Percentiles rank a stretch among this genome's conserved stretches.
Conservation (phyloP, 1,139 yeast species). For the Hyphopichia fennica region DNA sequence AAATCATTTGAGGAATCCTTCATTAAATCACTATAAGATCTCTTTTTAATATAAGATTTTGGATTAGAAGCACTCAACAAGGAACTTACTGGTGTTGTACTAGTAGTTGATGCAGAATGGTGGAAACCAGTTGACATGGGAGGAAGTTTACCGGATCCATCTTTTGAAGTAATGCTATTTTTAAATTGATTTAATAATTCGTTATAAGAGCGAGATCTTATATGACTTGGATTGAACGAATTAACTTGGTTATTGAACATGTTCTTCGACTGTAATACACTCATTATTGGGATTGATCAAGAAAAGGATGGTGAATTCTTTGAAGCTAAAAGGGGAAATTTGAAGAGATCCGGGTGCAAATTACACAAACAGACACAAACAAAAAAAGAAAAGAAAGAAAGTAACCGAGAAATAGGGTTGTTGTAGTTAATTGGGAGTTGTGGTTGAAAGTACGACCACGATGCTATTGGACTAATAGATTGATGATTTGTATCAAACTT, state of each 20-base stretch:
- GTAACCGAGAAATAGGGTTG: too few relatives aligned
- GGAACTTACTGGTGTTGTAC: slow-evolving; percentile 8
- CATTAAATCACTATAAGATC: slow-evolving; percentile 25
- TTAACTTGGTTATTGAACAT: slow-evolving; percentile 34
- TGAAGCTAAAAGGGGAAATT: background rate
- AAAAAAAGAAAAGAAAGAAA: too few relatives aligned
- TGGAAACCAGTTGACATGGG: slow-evolving; percentile 3
- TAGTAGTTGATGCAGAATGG: slow-evolving; percentile 7
- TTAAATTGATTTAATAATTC: slow-evolving; percentile 31
- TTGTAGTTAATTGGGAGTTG: too few relatives aligned
- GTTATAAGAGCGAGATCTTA: slow-evolving; percentile 34
- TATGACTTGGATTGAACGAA: slow-evolving; percentile 30
- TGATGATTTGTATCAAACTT: too few relatives aligned
- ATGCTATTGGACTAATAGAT: too few relatives aligned
- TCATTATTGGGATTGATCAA: slow-evolving; percentile 17
- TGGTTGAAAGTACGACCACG: too few relatives aligned
- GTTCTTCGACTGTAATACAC: slow-evolving; percentile 21
- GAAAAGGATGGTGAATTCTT: too few relatives aligned
- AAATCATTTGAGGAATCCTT: slow-evolving; percentile 9
- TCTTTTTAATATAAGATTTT: slow-evolving; percentile 19
- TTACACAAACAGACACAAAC: too few relatives aligned
- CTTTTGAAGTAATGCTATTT: slow-evolving; percentile 11
- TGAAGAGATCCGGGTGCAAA: background rate
- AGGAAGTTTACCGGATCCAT: background rate
- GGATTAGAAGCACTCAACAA: slow-evolving; percentile 3